Evolutionary conservation across 352 stramenopile species (phyloP), one percentile per base, ranked within the genome.

Genomic region (Peronospora destructor): DNA sequence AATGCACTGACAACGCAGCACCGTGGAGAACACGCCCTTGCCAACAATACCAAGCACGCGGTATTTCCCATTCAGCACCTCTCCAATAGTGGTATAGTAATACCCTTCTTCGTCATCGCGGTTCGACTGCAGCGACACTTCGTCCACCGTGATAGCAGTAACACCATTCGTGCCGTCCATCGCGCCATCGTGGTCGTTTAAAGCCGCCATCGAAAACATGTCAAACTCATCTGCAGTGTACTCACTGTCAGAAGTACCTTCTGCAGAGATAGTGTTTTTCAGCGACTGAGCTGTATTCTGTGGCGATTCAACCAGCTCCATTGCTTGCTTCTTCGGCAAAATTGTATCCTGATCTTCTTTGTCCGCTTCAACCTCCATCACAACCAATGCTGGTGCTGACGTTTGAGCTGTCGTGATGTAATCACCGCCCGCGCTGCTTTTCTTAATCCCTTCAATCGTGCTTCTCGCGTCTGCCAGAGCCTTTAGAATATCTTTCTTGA

Each of bases 31-130:
- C 1, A 99, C 96, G 12, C 97, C 97, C 56, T 98, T 98, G 0
- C 97, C 97, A 10, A 91, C 87, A 5, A 86, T 76, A 6, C 94
- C 91, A n/a, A 97, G 65, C 16, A 98, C 94, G 5, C 83, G 85
- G 58, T 98, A 98, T 36, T 84, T 76, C 5, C 71, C 73, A 42
- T 91, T 75, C 2, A 98, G 82, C 6, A 97, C 53, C 67, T 98
- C 95, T 16, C 94, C 95, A 44, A 98, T 94, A 2, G 68, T 89
- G 9, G 92, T 84, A 36, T 87, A 95, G 74, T 99, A 99, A 68
- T 99, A 99, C 7, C 97, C 97, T 36, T 99, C 97, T 0, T 70
- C 68, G 57, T 99, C 96, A 56, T 98, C 95, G 51, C 86, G 98
- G 58, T 98, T 97, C 16, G 84, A 90, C 36, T 90, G 75, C 12